These are phyloP conservation scores for Diutina sp. DNA, from an alignment of 1,139 yeast genomes.

Conservation along the genomic window DNA sequence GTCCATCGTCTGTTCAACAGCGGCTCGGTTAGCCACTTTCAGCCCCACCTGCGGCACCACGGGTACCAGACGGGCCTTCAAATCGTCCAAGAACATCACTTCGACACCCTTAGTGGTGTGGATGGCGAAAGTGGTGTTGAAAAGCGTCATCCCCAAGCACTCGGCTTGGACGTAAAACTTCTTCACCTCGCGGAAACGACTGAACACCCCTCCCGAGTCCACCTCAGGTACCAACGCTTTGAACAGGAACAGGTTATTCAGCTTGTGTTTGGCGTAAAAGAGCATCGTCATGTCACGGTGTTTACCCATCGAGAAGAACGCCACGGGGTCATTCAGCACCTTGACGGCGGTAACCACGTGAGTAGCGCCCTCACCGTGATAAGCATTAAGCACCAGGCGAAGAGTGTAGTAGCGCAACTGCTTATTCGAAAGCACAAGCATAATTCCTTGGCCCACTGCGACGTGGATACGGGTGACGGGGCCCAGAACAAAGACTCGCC, in stretches of 20 bases:
- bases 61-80: slow-evolving; percentile 44
- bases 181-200: slow-evolving; percentile 35
- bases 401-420: slow-evolving; percentile 51
- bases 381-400: slow-evolving; percentile 26
- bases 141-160: slow-evolving; percentile 42
- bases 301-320: slow-evolving; percentile 49
- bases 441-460: slow-evolving; percentile 41
- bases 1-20: slow-evolving; percentile 14
- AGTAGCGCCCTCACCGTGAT: slow-evolving; percentile 19
- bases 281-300: slow-evolving; percentile 49
- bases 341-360: slow-evolving; percentile 15
- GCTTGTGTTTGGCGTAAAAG: slow-evolving; percentile 38
- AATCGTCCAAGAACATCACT: slow-evolving; percentile 47
- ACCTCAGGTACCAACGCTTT: slow-evolving; percentile 38
- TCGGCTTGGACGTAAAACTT: slow-evolving; percentile 39
- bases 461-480: slow-evolving; percentile 53
- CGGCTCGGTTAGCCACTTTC: slow-evolving; percentile 1
- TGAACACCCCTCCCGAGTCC: slow-evolving; percentile 37
- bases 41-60: slow-evolving; percentile 18
- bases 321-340: slow-evolving; percentile 25
- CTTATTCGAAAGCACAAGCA: slow-evolving; percentile 48
- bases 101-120: slow-evolving; percentile 63
- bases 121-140: slow-evolving; percentile 51
- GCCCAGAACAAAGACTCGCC: slow-evolving; percentile 38
- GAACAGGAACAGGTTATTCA: slow-evolving; percentile 22